phyloP scores from a whole-genome alignment of 2,329 filamentous ascomycete genomes.

The Alternaria postmessia region DNA sequence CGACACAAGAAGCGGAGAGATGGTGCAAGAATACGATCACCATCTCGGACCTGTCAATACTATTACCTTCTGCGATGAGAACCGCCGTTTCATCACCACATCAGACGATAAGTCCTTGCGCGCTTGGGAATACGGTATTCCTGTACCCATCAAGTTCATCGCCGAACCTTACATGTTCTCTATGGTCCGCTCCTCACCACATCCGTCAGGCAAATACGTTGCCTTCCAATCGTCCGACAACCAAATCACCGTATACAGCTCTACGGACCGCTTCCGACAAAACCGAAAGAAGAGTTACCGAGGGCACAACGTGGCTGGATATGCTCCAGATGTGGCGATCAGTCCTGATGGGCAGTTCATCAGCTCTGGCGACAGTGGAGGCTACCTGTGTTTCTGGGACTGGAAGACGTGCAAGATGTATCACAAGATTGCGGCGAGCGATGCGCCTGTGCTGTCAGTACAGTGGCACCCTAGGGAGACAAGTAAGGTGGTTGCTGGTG shows the following conservation, averaged over 20 bases:
- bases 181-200: constrained; percentile 83
- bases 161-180: constrained; percentile 98
- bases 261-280: constrained; percentile 94
- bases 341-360: constrained; percentile 93
- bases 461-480: constrained; percentile 99
- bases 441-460: constrained; percentile 81
- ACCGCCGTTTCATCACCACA: constrained; percentile 95
- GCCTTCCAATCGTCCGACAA: constrained; percentile 95
- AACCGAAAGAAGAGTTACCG: constrained; percentile 97
- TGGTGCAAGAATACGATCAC: constrained; percentile 98
- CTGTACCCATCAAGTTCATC: constrained; percentile 97
- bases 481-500: constrained; percentile 90
- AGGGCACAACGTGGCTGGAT: constrained; percentile 94
- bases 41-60: constrained; percentile 98
- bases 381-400: constrained; percentile 96
- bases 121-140: constrained; percentile 98
- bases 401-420: constrained; percentile 99
- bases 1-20: constrained; percentile 81
- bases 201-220: constrained; percentile 92
- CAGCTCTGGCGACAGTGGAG: constrained; percentile 83
- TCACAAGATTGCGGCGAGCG: constrained; percentile 89
- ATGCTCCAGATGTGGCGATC: constrained; percentile 87
- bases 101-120: constrained; percentile 96
- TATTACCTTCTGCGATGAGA: constrained; percentile 93
- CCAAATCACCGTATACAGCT: constrained; percentile 94